Conservation (phyloP, 768 basidiomycete genomes). For the Naganishia friedmannii region DNA sequence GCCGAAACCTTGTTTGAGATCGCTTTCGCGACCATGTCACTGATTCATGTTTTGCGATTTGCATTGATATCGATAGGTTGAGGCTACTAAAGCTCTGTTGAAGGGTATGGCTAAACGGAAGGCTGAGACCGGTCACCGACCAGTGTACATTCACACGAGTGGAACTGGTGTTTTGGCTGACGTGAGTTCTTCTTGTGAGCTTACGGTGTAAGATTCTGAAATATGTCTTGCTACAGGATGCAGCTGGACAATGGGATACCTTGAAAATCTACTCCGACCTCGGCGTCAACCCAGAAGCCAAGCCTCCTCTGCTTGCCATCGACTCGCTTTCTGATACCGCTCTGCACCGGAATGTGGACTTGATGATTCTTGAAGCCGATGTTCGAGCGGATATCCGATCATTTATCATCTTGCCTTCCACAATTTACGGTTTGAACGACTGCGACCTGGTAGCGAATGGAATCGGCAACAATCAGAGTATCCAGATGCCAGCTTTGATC, state of each 20-base stretch:
- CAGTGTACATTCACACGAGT: conserved; percentile 47
- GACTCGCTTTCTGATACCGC: conserved; percentile 40
- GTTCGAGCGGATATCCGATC: conserved; percentile 39
- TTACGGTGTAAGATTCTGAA: background rate
- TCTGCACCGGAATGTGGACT: conserved; percentile 47
- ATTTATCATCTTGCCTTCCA: conserved; percentile 49
- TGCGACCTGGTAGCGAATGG: conserved; percentile 43
- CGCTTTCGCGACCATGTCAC: background rate
- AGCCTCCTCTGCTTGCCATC: conserved; percentile 43
- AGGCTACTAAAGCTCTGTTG: conserved; percentile 41
- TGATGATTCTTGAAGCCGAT: conserved; percentile 46
- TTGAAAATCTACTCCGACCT: conserved; percentile 49
- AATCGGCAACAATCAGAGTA: conserved; percentile 43
- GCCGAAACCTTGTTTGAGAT: background rate
- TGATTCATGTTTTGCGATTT: background rate
- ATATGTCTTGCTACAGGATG: background rate
- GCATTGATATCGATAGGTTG: conserved; percentile 8
- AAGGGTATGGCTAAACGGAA: conserved; percentile 44
- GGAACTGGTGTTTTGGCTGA: conserved; percentile 48
- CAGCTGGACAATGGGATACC: conserved; percentile 23
- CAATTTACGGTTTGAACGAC: conserved; percentile 47
- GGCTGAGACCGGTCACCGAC: conserved; percentile 46
- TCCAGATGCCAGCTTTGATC: conserved; percentile 47
- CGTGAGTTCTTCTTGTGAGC: conserved; percentile 22
- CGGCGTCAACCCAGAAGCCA: conserved; percentile 35